These are phyloP conservation scores for Solanum bulbocastanum DNA, from an alignment of 257 asterid genomes.

Conservation along the genomic window DNA sequence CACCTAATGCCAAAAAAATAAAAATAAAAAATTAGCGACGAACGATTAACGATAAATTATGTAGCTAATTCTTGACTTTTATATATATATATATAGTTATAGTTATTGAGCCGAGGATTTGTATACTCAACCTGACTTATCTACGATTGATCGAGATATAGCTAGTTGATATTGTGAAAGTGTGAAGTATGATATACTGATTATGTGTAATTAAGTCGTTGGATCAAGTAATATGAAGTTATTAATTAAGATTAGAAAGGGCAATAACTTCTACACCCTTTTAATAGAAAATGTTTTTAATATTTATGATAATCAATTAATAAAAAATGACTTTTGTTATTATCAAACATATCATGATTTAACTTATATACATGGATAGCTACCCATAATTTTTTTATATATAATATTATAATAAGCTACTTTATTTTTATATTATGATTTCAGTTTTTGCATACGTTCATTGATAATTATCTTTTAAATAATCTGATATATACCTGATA, in stretches of 20 bases:
- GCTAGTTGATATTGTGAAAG: background rate
- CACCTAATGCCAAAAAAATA: constrained; percentile 25
- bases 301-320: background rate
- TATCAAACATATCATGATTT: background rate
- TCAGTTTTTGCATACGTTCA: fast-evolving
- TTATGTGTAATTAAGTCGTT: background rate
- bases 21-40: background rate
- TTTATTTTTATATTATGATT: background rate
- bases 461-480: background rate
- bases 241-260: background rate
- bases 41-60: background rate
- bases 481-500: constrained; percentile 34
- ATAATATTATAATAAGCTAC: background rate
- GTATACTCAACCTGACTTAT: background rate
- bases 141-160: background rate
- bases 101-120: background rate
- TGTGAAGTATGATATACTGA: background rate
- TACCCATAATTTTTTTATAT: background rate
- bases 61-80: background rate
- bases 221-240: background rate
- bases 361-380: background rate
- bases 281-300: too few species aligned
- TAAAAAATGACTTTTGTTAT: background rate
- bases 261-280: background rate
- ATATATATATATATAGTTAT: background rate